phyloP scores from a whole-genome alignment of 768 basidiomycete genomes.

The Lentinus brumalis region DNA sequence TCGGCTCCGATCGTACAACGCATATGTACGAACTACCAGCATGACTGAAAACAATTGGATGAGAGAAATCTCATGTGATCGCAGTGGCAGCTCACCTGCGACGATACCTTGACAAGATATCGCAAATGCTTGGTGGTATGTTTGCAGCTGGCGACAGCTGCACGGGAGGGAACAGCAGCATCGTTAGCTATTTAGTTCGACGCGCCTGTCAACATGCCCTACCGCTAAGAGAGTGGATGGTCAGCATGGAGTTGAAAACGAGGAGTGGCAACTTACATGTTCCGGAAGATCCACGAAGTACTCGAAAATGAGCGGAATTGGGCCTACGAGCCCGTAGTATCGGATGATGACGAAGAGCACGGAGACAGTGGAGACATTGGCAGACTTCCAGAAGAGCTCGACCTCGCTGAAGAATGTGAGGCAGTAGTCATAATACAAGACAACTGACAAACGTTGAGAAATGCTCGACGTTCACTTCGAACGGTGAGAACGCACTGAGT shows the following conservation, averaged over 20 bases:
- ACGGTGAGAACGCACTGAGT: slow-evolving; percentile 1
- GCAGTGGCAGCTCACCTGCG: slow-evolving; percentile 1
- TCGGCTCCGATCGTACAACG: slow-evolving; percentile 27
- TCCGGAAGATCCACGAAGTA: slow-evolving; percentile 11
- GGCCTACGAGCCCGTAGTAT: slow-evolving; percentile 26
- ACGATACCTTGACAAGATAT: slow-evolving; percentile 10
- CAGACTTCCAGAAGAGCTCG: slow-evolving; percentile 45
- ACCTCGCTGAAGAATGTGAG: slow-evolving; percentile 47
- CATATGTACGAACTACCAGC: slow-evolving; percentile 27
- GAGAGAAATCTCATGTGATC: not conserved
- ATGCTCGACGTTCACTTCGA: not conserved
- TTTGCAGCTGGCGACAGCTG: slow-evolving; percentile 12
- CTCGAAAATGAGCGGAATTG: slow-evolving; percentile 20
- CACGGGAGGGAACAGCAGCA: not conserved
- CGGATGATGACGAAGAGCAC: slow-evolving; percentile 25
- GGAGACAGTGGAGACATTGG: slow-evolving; percentile 19
- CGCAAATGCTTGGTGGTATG: slow-evolving; percentile 17
- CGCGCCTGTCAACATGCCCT: not conserved
- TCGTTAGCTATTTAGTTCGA: not conserved
- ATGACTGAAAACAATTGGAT: slow-evolving; percentile 11
- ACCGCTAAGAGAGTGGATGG: not conserved
- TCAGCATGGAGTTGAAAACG: not conserved
- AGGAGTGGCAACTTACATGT: not conserved
- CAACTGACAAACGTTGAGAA: slow-evolving; percentile 11
- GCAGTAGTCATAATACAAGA: slow-evolving; percentile 48